Base-by-base conservation (phyloP, 2,329 filamentous ascomycete species). In the Calonectria hawksworthii region DNA sequence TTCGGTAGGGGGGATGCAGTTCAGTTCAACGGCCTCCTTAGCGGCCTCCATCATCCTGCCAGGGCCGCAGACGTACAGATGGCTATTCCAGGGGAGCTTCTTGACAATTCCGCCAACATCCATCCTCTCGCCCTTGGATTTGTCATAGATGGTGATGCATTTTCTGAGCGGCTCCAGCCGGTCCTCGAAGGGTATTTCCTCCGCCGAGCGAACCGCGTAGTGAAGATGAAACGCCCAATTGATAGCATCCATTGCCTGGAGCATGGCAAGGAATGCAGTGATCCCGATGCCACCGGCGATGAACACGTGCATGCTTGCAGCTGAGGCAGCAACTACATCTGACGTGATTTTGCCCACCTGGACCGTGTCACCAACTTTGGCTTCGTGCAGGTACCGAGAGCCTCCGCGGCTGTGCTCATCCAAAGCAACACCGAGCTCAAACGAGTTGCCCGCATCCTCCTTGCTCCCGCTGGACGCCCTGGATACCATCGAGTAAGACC, bases 241-340 rank as follows among this genome's bases (percentile, higher is more conserved):
- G 73, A 89, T 88, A 6, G 78, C 38, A 21, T 83, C 80, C 74
- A 87, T 87, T 1, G 36, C 68, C 64, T 88, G 83, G 4, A 91
- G 80, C 30, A 91, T 84, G 0, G 85, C 79, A 11, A 94, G 79
- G 76, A 94, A 94, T 0, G 92, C 92, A 2, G 93, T 94, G 75
- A 94, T 89, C 0, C 92, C 93, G 36, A 94, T 91, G 0, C 92
- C 93, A 13, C 90, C 92, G 0, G 88, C 91, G 36, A 94, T 89
- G 78, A 93, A 91, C 50, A 94, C 86, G 76, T 93, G 92, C 65
- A 90, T 86, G 76, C 90, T 91, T 10, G 90, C 90, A 1, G 87
- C 83, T 3, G 73, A 80, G 0, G 84, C 85, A 2, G 88, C 82
- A 2, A 87, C 86, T 30, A 92, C 86, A 52, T 87, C 89, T 0